Conservation (phyloP, 768 basidiomycete species). For the Leccinellum albellum region DNA sequence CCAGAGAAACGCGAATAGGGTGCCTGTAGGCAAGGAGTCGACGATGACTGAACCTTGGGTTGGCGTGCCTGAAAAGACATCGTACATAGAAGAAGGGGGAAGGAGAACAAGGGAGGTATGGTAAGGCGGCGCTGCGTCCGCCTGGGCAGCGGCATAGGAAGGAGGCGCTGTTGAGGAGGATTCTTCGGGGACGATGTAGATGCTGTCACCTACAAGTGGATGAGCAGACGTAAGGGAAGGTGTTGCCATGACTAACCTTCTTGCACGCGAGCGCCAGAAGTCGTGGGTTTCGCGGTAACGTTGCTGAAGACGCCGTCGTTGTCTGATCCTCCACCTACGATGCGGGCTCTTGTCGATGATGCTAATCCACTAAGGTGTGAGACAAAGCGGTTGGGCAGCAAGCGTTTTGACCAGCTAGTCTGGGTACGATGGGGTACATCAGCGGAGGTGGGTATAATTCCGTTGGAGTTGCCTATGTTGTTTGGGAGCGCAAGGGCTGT, state of each 20-base stretch:
- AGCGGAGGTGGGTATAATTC: conserved; percentile 51
- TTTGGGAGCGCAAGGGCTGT: conserved; percentile 66
- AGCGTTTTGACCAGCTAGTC: conserved; percentile 53
- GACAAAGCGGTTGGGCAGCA: conserved; percentile 54
- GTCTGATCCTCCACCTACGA: conserved; percentile 58
- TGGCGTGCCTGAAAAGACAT: conserved; percentile 38
- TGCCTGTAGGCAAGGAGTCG: conserved; percentile 80
- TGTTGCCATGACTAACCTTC: conserved; percentile 39
- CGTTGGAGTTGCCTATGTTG: conserved; percentile 71
- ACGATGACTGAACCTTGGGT: conserved; percentile 75
- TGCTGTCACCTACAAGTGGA: conserved; percentile 55
- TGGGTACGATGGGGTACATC: conserved; percentile 21
- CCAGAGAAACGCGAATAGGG: conserved; percentile 86
- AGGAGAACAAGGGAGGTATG: conserved; percentile 98
- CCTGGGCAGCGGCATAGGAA: conserved; percentile 86
- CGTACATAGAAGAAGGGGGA: conserved; percentile 38
- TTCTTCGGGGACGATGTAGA: conserved; percentile 80
- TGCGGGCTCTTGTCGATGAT: conserved; percentile 30
- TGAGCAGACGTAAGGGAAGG: neutral
- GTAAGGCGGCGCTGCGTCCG: conserved; percentile 96
- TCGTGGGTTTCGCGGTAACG: conserved; percentile 79
- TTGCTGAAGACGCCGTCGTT: conserved; percentile 97
- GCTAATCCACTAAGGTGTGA: conserved; percentile 42
- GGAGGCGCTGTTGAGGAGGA: conserved; percentile 81
- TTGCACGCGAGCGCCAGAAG: conserved; percentile 52